phyloP scores from a whole-genome alignment of 371 early-diverging fungal genomes.

The Mortierella sp. region DNA sequence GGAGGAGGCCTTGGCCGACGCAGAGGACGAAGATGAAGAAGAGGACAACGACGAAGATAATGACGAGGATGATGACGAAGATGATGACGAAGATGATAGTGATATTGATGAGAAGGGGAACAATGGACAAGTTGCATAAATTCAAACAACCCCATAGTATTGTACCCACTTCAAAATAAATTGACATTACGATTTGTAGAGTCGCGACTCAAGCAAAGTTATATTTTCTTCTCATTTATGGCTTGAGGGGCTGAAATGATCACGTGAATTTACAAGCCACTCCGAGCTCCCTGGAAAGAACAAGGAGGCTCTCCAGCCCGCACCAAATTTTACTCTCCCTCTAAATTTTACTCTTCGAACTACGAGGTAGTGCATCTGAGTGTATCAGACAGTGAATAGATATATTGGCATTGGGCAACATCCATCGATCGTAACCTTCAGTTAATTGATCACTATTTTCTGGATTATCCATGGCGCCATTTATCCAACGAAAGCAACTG shows the following conservation, averaged over 20 bases:
- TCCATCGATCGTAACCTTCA: conserved; percentile 21
- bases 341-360: conserved; percentile 46
- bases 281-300: neutral
- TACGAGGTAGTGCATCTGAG: conserved; percentile 41
- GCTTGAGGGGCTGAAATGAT: too few species aligned
- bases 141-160: neutral
- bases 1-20: conserved; percentile 1
- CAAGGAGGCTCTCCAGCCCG: conserved; percentile 2
- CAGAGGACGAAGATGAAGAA: neutral
- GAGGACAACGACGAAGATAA: conserved; percentile 3
- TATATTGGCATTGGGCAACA: conserved; percentile 6
- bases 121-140: neutral
- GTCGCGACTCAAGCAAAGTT: too few species aligned
- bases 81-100: neutral
- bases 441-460: neutral
- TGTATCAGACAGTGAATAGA: conserved; percentile 11
- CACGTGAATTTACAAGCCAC: conserved; percentile 13
- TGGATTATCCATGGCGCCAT: neutral
- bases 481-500: neutral
- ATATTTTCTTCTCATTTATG: too few species aligned
- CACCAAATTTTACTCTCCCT: conserved; percentile 21
- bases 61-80: conserved; percentile 4
- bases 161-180: neutral
- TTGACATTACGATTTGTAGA: neutral
- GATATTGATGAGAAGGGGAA: neutral